These are phyloP conservation scores for Xylaria scruposa DNA, from an alignment of 495 filamentous ascomycete genomes.

Conservation along the genomic window DNA sequence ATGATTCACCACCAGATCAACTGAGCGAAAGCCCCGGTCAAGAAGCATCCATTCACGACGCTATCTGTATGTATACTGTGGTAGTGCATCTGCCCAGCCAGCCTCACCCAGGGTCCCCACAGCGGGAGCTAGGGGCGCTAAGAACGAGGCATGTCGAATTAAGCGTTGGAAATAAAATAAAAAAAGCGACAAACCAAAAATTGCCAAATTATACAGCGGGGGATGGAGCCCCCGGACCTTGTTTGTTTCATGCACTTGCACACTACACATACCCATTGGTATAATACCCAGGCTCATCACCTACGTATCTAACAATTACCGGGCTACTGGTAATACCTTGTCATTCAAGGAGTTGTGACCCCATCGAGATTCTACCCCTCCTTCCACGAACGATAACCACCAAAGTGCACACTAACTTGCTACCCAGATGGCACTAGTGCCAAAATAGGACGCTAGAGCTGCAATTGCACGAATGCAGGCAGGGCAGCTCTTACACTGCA, in stretches of 20 bases:
- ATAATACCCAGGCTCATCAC: background rate
- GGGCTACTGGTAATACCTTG: conserved; percentile 9
- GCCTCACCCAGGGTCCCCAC: conserved; percentile 42
- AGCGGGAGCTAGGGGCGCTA: conserved; percentile 41
- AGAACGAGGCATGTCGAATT: background rate
- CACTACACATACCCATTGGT: background rate
- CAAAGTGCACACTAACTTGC: background rate
- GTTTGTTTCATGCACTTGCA: conserved; percentile 15
- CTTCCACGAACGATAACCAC: background rate
- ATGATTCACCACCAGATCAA: conserved; percentile 25
- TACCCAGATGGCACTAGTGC: conserved; percentile 1
- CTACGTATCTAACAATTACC: background rate
- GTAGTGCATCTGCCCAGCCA: conserved; percentile 29
- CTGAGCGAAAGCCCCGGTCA: conserved; percentile 14
- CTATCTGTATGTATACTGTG: conserved; percentile 6
- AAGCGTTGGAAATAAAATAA: conserved; percentile 24
- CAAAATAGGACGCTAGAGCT: background rate
- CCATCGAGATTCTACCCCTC: background rate
- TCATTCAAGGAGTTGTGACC: background rate
- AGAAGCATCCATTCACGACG: conserved; percentile 15
- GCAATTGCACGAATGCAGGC: conserved; percentile 10
- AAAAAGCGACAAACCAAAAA: conserved; percentile 20
- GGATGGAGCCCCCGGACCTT: background rate
- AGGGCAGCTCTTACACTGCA: conserved; percentile 10
- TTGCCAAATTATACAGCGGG: conserved; percentile 5